These are phyloP conservation scores for Tylopilus sp. DNA, from an alignment of 1,284 basidiomycete species.

Conservation along the genomic window DNA sequence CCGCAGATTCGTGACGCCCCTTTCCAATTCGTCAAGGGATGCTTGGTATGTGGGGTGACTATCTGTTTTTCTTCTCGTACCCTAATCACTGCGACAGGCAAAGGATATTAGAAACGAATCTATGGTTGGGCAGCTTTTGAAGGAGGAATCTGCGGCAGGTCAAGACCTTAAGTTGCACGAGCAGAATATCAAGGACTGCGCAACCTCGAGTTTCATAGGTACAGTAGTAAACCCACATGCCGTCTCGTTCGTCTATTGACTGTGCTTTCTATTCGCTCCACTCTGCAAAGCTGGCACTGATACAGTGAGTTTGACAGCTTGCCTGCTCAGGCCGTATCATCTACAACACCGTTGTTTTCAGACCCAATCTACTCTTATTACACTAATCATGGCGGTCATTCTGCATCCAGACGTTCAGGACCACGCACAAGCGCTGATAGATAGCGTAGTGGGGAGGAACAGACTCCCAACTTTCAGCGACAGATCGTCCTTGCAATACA, in stretches of 20 bases:
- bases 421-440: slow-evolving; percentile 24
- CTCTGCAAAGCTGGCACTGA: slow-evolving; percentile 20
- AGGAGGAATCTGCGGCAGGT: background rate
- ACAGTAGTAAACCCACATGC: background rate
- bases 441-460: slow-evolving; percentile 22
- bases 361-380: slow-evolving; percentile 23
- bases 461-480: slow-evolving; percentile 25
- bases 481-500: slow-evolving; percentile 20
- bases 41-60: slow-evolving; percentile 25
- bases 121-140: slow-evolving; percentile 18
- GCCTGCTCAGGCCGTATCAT: background rate
- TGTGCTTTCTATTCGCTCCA: background rate
- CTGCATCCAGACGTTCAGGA: slow-evolving; percentile 25
- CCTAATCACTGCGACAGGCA: slow-evolving; percentile 6
- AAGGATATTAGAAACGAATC: slow-evolving; percentile 18
- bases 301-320: slow-evolving; percentile 16
- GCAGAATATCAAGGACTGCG: slow-evolving; percentile 20
- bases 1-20: slow-evolving; percentile 29
- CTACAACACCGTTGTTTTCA: slow-evolving; percentile 6
- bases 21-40: slow-evolving; percentile 33
- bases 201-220: slow-evolving; percentile 23
- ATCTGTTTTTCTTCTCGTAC: background rate
- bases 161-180: slow-evolving; percentile 10
- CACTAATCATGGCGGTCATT: slow-evolving; percentile 23
- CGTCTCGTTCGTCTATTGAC: background rate